Percentiles rank a stretch among this genome's conserved stretches.
Conservation (phyloP, 1,284 basidiomycete genomes). For the Hemileia vastatrix region DNA sequence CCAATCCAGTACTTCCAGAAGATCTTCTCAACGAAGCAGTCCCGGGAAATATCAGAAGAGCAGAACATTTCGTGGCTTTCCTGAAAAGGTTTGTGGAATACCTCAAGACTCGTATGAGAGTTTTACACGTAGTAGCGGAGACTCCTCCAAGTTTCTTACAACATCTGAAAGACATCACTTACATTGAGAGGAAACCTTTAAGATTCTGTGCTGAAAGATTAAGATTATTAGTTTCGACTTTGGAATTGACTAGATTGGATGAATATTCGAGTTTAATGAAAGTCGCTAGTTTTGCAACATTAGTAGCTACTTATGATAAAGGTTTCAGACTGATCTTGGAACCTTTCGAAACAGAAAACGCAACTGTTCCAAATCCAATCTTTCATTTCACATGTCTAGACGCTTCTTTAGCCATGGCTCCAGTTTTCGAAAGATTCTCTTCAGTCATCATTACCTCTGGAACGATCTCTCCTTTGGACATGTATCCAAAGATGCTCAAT, state of each 20-base stretch:
- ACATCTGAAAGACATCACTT: slow-evolving; percentile 45
- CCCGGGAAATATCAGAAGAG: slow-evolving; percentile 42
- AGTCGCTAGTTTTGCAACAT: slow-evolving; percentile 42
- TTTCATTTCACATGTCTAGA: slow-evolving; percentile 45
- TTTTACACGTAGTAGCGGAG: slow-evolving; percentile 44
- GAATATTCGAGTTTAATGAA: slow-evolving; percentile 39
- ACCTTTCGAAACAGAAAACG: slow-evolving; percentile 43
- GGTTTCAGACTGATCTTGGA: slow-evolving; percentile 44
- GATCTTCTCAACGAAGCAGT: slow-evolving; percentile 40
- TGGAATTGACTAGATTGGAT: slow-evolving; percentile 41
- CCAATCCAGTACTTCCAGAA: slow-evolving; percentile 41
- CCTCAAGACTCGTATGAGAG: slow-evolving; percentile 43
- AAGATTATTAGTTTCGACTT: slow-evolving; percentile 41
- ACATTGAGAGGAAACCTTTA: slow-evolving; percentile 43
- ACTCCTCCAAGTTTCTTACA: slow-evolving; percentile 42
- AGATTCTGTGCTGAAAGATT: slow-evolving; percentile 43
- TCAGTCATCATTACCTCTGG: slow-evolving; percentile 44
- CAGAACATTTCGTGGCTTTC: slow-evolving; percentile 44
- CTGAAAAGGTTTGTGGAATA: slow-evolving; percentile 43
- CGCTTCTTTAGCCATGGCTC: slow-evolving; percentile 41
- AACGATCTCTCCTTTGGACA: slow-evolving; percentile 43
- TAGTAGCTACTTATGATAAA: slow-evolving; percentile 45
- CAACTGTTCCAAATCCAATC: slow-evolving; percentile 43
- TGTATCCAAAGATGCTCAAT: slow-evolving; percentile 46
- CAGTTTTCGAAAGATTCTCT: slow-evolving; percentile 43